Conservation (phyloP, 768 basidiomycete species). For the Gloeophyllum trabeum region DNA sequence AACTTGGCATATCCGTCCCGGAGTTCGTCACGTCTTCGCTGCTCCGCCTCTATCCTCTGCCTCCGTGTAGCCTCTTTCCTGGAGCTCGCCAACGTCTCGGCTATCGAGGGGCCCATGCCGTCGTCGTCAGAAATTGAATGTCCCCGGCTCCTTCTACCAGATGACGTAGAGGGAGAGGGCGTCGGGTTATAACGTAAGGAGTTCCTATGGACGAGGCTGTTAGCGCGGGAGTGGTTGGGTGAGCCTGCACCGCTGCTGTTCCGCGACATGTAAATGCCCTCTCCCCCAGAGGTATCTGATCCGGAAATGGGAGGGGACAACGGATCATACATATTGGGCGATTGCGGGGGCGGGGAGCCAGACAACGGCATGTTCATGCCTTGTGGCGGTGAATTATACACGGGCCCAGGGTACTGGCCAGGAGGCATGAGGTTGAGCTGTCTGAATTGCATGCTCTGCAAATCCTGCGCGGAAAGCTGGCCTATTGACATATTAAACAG, state of each 20-base stretch:
- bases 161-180: slow-evolving; percentile 68
- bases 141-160: slow-evolving; percentile 52
- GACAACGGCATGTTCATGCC: slow-evolving; percentile 57
- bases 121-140: slow-evolving; percentile 68
- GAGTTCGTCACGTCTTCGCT: slow-evolving; percentile 79
- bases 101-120: slow-evolving; percentile 42
- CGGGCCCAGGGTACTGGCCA: slow-evolving; percentile 54
- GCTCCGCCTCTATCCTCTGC: slow-evolving; percentile 85
- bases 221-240: slow-evolving; percentile 65
- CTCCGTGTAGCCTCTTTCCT: slow-evolving; percentile 77
- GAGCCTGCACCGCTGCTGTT: slow-evolving; percentile 71
- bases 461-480: slow-evolving; percentile 52
- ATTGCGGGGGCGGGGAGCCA: slow-evolving; percentile 53
- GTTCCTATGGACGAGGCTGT: slow-evolving; percentile 66
- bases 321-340: slow-evolving; percentile 76
- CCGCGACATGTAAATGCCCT: slow-evolving; percentile 70
- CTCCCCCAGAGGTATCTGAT: slow-evolving; percentile 81
- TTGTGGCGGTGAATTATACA: slow-evolving; percentile 42
- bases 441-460: slow-evolving; percentile 51
- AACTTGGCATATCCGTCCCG: slow-evolving; percentile 83
- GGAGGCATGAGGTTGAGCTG: slow-evolving; percentile 56
- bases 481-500: slow-evolving; percentile 44
- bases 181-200: slow-evolving; percentile 69
- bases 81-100: slow-evolving; percentile 64
- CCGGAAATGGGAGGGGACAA: slow-evolving; percentile 80